Percentiles rank a stretch among this genome's conserved stretches.
Conservation (phyloP, 768 basidiomycete species). For the Mrakia blollopis region DNA sequence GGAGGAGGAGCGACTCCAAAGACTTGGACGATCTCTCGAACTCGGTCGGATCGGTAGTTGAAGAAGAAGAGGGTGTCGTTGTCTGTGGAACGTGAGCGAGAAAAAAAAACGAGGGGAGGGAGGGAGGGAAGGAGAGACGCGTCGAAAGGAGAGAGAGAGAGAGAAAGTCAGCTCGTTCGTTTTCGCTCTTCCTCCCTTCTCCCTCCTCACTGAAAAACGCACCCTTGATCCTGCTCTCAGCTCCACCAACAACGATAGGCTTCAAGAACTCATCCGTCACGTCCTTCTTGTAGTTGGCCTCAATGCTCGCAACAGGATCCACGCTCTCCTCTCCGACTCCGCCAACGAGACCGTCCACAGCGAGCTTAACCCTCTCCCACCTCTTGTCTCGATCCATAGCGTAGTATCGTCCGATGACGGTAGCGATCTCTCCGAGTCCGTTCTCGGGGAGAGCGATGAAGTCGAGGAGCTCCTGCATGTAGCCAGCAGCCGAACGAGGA, state of each 20-base stretch:
- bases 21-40: conserved; percentile 82
- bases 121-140: background rate
- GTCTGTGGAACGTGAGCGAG: too few relatives aligned
- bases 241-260: conserved; percentile 81
- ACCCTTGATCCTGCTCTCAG: conserved; percentile 76
- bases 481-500: conserved; percentile 71
- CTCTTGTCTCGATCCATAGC: conserved; percentile 97
- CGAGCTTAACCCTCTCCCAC: conserved; percentile 89
- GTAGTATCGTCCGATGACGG: conserved; percentile 85
- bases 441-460: conserved; percentile 61
- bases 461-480: conserved; percentile 67
- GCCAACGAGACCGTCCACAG: conserved; percentile 73
- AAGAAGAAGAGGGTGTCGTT: conserved; percentile 89
- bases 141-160: too few relatives aligned
- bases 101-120: background rate
- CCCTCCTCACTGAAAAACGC: conserved; percentile 33
- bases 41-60: conserved; percentile 95
- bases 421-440: conserved; percentile 65
- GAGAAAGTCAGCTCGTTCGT: background rate
- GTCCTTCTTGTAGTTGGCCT: conserved; percentile 72
- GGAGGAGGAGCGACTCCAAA: conserved; percentile 78
- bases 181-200: background rate
- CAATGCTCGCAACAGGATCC: conserved; percentile 55
- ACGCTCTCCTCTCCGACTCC: conserved; percentile 55
- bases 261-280: conserved; percentile 94